Evolutionary conservation across 2,329 filamentous ascomycete genomes (phyloP), one percentile per base, ranked within the genome.

Genomic region (Fusarium sororula): DNA sequence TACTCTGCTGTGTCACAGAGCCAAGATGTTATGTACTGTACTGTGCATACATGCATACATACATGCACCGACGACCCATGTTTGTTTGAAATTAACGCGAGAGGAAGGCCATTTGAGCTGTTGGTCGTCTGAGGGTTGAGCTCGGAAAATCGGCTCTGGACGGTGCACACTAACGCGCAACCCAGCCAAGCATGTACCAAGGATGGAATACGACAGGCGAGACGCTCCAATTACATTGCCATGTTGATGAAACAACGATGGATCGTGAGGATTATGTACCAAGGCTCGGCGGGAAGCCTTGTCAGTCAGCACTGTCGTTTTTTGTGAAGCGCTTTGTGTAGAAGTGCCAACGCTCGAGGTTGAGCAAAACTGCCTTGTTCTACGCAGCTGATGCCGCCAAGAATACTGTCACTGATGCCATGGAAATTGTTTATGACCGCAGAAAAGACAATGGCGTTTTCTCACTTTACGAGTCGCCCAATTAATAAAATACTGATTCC

Each of bases 111-210:
- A 42, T 38, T 54, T 41, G 47, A 45, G 32, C 20, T 59, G 54
- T n/a, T 56, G 30, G 48, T 59, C 56, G 55, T 62, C 56, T 63
- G 56, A 63, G 48, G 53, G 42, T 51, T 56, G 55, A 73, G 58
- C 62, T 68, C 70, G 70, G 70, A 42, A 73, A 73, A 68, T 68
- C 70, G 70, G 71, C 71, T 74, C 62, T 41, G 54, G 47, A 42
- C 37, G 44, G 61, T 47, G 41, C 58, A 68, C 71, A 68, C 69
- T 66, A 30, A 70, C 30, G 42, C 39, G 58, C 54, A 68, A 60
- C 66, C 54, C 35, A 69, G 59, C 41, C 56, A 60, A 56, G 54
- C 7, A 35, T 35, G 32, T 48, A 39, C 51, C 51, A 62, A 50
- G 18, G 47, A 57, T 53, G 41, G 51, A 53, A 69, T 69, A 53